Percentiles rank a stretch among this genome's conserved stretches.
These are phyloP conservation scores for Aspergillus intermedius DNA, from an alignment of 2,329 filamentous ascomycete genomes.

Conservation along the genomic window DNA sequence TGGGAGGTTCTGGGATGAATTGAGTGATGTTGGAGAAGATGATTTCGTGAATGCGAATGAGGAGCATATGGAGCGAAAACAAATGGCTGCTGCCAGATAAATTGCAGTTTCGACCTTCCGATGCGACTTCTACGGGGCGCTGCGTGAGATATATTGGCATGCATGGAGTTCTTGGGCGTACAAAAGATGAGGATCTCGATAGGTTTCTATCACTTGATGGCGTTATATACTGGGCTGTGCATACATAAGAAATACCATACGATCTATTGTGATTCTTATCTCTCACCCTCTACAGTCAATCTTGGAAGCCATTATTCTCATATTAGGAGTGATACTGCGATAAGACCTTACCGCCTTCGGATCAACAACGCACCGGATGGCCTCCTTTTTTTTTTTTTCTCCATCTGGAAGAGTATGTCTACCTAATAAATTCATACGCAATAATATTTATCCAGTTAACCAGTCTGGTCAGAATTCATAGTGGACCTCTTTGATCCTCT, in stretches of 20 bases:
- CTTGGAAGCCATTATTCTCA: too few relatives aligned
- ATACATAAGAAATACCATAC: too few relatives aligned
- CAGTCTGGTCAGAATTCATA: conserved; percentile 2
- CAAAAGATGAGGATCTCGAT: too few relatives aligned
- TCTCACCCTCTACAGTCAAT: too few relatives aligned
- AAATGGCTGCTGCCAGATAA: conserved; percentile 31
- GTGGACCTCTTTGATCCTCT: conserved; percentile 14
- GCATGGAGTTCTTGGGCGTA: too few relatives aligned
- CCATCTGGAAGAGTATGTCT: background rate
- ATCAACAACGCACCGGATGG: conserved; percentile 13
- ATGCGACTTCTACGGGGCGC: background rate
- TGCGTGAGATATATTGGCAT: background rate
- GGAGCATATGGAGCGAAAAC: conserved; percentile 55
- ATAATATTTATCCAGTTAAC: conserved; percentile 11
- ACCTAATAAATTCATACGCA: conserved; percentile 9
- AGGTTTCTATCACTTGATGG: too few relatives aligned
- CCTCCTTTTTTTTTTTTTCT: conserved; percentile 5
- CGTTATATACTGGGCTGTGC: too few relatives aligned
- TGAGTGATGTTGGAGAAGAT: conserved; percentile 79
- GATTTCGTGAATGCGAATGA: conserved; percentile 72
- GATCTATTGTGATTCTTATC: too few relatives aligned
- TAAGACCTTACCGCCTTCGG: conserved; percentile 9
- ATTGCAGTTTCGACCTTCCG: background rate
- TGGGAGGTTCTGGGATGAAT: conserved; percentile 77
- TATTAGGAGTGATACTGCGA: background rate